Percentiles rank a stretch among this genome's conserved stretches.
These are phyloP conservation scores for Candida sithepensis DNA, from an alignment of 805 yeast genomes.

Conservation along the genomic window DNA sequence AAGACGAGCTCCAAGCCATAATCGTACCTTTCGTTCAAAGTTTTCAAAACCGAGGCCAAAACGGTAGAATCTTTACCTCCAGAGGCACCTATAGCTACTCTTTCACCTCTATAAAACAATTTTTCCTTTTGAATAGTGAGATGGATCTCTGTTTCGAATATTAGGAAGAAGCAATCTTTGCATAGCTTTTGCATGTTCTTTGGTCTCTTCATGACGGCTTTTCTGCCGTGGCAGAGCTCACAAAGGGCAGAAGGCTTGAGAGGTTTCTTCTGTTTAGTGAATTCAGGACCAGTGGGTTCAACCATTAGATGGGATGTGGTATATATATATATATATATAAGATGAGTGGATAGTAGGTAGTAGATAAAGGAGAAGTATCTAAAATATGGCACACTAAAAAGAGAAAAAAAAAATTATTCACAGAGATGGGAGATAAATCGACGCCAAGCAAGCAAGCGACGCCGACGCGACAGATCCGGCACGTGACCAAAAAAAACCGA, in stretches of 20 bases:
- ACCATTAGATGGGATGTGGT: not conserved
- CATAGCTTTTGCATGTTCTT: constrained; percentile 88
- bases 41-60: constrained; percentile 79
- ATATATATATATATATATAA: too few relatives aligned
- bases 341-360: too few relatives aligned
- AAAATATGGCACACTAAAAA: too few relatives aligned
- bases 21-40: constrained; percentile 80
- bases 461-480: too few relatives aligned
- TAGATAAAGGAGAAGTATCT: too few relatives aligned
- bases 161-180: constrained; percentile 82
- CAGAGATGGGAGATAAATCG: too few relatives aligned
- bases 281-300: not conserved
- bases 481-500: too few relatives aligned
- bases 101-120: constrained; percentile 77
- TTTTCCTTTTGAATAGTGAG: constrained; percentile 71
- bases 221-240: constrained; percentile 77
- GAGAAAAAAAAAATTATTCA: too few relatives aligned
- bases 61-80: constrained; percentile 99
- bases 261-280: constrained; percentile 15
- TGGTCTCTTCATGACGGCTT: constrained; percentile 88
- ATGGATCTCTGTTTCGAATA: constrained; percentile 94
- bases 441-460: too few relatives aligned
- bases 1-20: constrained; percentile 85
- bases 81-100: constrained; percentile 95
- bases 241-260: constrained; percentile 51